Conservation (phyloP, 352 stramenopile species). For the Phytopythium montanum region DNA sequence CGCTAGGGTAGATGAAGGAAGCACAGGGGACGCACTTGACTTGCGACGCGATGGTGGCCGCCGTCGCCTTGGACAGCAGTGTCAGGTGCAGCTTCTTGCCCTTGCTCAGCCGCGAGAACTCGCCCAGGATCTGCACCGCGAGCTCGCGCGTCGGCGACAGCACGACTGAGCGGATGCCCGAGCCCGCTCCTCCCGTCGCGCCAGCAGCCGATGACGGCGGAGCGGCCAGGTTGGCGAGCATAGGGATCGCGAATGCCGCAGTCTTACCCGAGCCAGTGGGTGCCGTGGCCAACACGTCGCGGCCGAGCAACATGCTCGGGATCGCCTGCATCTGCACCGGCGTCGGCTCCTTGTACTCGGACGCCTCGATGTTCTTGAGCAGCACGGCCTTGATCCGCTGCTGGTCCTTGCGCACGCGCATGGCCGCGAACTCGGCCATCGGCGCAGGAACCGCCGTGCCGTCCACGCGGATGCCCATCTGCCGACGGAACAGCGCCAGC, state of each 20-base stretch:
- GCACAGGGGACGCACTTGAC: conserved; percentile 49
- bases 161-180: conserved; percentile 91
- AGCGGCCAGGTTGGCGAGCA: conserved; percentile 74
- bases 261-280: conserved; percentile 98
- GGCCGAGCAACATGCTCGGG: conserved; percentile 80
- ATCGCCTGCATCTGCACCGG: conserved; percentile 99
- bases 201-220: background rate
- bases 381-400: conserved; percentile 65
- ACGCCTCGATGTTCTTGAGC: conserved; percentile 81
- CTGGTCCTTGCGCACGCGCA: conserved; percentile 53
- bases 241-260: conserved; percentile 96
- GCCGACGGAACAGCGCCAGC: conserved; percentile 60
- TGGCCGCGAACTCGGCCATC: conserved; percentile 71
- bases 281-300: conserved; percentile 95
- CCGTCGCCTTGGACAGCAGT: conserved; percentile 92
- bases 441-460: conserved; percentile 60
- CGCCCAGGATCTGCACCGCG: conserved; percentile 94
- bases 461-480: conserved; percentile 79
- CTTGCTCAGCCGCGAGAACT: conserved; percentile 90
- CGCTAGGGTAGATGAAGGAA: background rate
- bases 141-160: conserved; percentile 97
- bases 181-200: conserved; percentile 14
- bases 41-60: conserved; percentile 64
- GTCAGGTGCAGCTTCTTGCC: conserved; percentile 88
- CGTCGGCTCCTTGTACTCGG: conserved; percentile 98